phyloP scores from a whole-genome alignment of 2,329 filamentous ascomycete species.

The Penicillium sp. region DNA sequence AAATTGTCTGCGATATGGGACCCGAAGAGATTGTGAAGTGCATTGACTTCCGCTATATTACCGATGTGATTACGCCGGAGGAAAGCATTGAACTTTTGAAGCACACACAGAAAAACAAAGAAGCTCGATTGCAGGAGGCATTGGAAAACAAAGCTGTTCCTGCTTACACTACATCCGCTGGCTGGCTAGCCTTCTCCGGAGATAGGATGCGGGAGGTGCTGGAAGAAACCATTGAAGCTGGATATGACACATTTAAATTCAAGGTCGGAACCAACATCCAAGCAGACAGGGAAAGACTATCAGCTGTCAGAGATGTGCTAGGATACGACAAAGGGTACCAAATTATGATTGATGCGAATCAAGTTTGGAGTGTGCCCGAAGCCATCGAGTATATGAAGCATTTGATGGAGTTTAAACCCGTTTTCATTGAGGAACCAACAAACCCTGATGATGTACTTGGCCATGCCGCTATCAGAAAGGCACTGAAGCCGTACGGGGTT shows the following conservation, averaged over 20 bases:
- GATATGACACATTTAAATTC: constrained; percentile 22
- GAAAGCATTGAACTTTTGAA: constrained; percentile 8
- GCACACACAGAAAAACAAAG: background rate
- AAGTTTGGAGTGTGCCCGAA: background rate
- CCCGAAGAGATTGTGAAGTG: constrained; percentile 82
- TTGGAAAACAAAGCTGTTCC: constrained; percentile 11
- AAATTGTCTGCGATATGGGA: constrained; percentile 83
- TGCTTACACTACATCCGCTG: constrained; percentile 9
- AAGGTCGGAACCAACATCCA: constrained; percentile 16
- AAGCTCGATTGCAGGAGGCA: constrained; percentile 8
- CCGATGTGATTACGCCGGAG: constrained; percentile 76
- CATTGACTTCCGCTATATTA: constrained; percentile 93
- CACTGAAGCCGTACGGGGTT: background rate
- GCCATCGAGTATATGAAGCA: constrained; percentile 1
- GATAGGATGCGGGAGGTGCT: constrained; percentile 10
- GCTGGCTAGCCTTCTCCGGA: constrained; percentile 14
- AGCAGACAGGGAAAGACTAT: background rate
- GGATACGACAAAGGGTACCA: background rate
- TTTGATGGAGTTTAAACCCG: background rate
- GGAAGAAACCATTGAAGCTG: constrained; percentile 1
- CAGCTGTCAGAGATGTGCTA: background rate
- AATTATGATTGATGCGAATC: background rate
- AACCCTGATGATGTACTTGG: background rate
- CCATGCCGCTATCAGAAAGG: background rate
- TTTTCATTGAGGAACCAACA: background rate